Conservation (phyloP, 2,329 filamentous ascomycete genomes). For the Colletotrichum camelliae region DNA sequence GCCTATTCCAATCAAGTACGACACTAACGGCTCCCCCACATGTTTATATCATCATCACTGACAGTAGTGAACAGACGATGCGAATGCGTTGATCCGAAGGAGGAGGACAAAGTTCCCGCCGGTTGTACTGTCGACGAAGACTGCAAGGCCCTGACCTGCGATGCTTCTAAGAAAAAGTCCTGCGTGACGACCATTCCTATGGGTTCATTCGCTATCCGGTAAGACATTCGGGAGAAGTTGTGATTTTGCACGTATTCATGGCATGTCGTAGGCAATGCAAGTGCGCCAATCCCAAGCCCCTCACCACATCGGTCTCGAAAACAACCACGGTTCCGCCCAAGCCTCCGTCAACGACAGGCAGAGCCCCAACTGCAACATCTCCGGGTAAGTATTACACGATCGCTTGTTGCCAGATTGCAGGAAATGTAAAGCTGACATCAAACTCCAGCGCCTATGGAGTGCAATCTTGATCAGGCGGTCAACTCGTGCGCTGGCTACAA, state of each 20-base stretch:
- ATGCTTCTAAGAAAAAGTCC: not conserved
- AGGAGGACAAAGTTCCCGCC: not conserved
- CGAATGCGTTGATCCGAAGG: not conserved
- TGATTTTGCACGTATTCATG: not conserved
- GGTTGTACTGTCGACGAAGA: not conserved
- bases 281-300: not conserved
- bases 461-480: not conserved
- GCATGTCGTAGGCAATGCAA: not conserved
- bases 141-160: not conserved
- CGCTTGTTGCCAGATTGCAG: rapidly evolving
- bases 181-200: not conserved
- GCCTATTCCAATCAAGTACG: not conserved
- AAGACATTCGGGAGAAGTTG: rapidly evolving
- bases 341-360: not conserved
- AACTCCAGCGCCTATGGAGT: not conserved
- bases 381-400: not conserved
- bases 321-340: not conserved
- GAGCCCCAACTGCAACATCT: not conserved
- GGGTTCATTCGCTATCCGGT: not conserved
- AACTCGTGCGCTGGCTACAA: not conserved
- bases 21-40: rapidly evolving
- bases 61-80: not conserved
- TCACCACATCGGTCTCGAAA: not conserved
- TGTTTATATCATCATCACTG: rapidly evolving
- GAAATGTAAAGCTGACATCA: not conserved